Evolutionary conservation across 805 yeast species (phyloP).

Genomic region (Metschnikowia koreensis): DNA sequence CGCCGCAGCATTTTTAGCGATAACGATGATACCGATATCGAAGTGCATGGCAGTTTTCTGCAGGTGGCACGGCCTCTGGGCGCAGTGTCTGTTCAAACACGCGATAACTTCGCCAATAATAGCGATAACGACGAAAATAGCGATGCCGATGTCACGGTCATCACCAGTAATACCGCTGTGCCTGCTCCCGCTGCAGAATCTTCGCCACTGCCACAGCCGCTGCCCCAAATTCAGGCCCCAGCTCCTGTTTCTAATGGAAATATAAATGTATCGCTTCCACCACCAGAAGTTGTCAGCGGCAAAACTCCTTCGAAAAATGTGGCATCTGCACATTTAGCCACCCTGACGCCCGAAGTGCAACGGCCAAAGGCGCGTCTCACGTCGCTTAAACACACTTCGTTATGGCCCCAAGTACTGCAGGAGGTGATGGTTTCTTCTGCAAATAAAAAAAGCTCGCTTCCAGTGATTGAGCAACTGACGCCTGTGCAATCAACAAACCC

Average conservation of each 20-base stretch:
- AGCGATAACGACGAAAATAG: background rate
- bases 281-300: too few relatives aligned
- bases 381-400: too few relatives aligned
- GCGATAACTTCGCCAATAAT: background rate
- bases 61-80: slow-evolving; percentile 1
- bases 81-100: background rate
- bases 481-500: too few relatives aligned
- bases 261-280: too few relatives aligned
- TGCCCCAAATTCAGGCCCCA: background rate
- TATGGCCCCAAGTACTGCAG: too few relatives aligned
- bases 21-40: slow-evolving; percentile 11
- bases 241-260: background rate
- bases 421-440: too few relatives aligned
- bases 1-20: slow-evolving; percentile 7
- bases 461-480: too few relatives aligned
- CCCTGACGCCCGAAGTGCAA: too few relatives aligned
- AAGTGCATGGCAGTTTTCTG: slow-evolving; percentile 4
- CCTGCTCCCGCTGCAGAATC: background rate
- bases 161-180: background rate
- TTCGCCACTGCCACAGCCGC: background rate
- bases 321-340: too few relatives aligned
- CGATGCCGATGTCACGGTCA: background rate
- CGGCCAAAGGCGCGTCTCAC: too few relatives aligned
- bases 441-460: too few relatives aligned
- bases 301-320: too few relatives aligned